These are phyloP conservation scores for Phytophthora pseudosyringae DNA, from an alignment of 352 stramenopile genomes.

Conservation along the genomic window DNA sequence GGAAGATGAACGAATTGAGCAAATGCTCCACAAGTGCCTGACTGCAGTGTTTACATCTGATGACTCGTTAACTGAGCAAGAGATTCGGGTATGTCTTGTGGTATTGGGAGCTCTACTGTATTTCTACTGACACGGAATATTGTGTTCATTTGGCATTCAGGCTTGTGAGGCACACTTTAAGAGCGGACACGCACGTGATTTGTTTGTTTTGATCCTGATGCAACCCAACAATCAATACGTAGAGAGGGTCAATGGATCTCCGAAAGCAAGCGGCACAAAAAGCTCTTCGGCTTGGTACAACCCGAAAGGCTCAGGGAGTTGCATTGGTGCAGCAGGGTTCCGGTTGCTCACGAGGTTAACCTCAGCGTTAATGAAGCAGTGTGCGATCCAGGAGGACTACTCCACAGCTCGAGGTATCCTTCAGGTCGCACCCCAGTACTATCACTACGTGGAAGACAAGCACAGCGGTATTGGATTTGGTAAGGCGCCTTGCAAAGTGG, in stretches of 20 bases:
- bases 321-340: constrained; percentile 76
- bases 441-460: constrained; percentile 82
- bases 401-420: constrained; percentile 80
- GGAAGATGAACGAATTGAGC: constrained; percentile 79
- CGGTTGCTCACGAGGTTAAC: constrained; percentile 62
- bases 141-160: constrained; percentile 28
- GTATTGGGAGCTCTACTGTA: not conserved
- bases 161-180: constrained; percentile 72
- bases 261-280: constrained; percentile 29
- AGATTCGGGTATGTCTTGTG: constrained; percentile 52
- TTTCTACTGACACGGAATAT: constrained; percentile 2
- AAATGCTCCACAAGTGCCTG: constrained; percentile 84
- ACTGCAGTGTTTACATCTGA: constrained; percentile 87
- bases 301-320: constrained; percentile 83
- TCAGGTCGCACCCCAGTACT: constrained; percentile 83
- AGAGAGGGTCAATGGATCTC: constrained; percentile 44
- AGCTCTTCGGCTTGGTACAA: constrained; percentile 73
- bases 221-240: constrained; percentile 82
- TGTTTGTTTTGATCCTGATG: constrained; percentile 90
- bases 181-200: constrained; percentile 68
- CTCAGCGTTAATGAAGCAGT: constrained; percentile 76
- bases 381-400: constrained; percentile 78
- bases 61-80: constrained; percentile 57
- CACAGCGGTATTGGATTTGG: constrained; percentile 76
- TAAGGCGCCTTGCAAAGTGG: constrained; percentile 30